Percentiles rank a stretch among this genome's conserved stretches.
These are phyloP conservation scores for Musa balbisiana DNA, from an alignment of 202 grass and related monocot species.

Conservation along the genomic window DNA sequence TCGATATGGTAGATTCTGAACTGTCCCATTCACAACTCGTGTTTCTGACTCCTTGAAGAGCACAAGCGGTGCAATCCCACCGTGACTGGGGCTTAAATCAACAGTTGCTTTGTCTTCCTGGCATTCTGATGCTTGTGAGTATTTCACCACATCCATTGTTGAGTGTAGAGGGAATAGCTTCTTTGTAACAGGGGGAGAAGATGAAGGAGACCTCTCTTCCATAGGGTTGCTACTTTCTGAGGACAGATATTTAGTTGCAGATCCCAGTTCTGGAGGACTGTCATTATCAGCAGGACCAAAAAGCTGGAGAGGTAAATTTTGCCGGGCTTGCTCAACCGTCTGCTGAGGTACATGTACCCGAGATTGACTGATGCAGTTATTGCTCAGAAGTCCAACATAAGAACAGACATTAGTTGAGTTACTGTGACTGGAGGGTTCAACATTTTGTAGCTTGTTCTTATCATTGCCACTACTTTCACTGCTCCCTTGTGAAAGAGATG, in stretches of 20 bases:
- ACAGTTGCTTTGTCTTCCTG: conserved; percentile 50
- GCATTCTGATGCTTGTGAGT: conserved; percentile 32
- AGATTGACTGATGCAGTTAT: conserved; percentile 28
- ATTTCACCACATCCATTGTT: conserved; percentile 30
- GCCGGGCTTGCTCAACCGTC: conserved; percentile 19
- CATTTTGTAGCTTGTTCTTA: conserved; percentile 66
- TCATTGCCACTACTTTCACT: conserved; percentile 85
- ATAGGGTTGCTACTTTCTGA: conserved; percentile 90
- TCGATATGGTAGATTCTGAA: conserved; percentile 43
- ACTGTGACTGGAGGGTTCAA: conserved; percentile 40
- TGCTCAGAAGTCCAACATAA: conserved; percentile 20
- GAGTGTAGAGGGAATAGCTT: conserved; percentile 81
- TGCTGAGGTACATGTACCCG: conserved; percentile 30
- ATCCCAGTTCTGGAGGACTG: conserved; percentile 47
- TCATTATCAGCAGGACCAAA: conserved; percentile 51
- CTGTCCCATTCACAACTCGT: conserved; percentile 38
- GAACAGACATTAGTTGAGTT: conserved; percentile 31
- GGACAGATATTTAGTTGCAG: conserved; percentile 73
- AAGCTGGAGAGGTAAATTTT: conserved; percentile 50
- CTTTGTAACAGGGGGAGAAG: conserved; percentile 65
- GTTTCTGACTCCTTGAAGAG: conserved; percentile 61
- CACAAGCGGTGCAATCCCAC: conserved; percentile 45
- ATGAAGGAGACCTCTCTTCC: conserved; percentile 71
- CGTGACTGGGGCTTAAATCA: conserved; percentile 64
- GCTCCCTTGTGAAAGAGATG: conserved; percentile 78